These are phyloP conservation scores for Botrytis elliptica DNA, from an alignment of 2,329 filamentous ascomycete species.

Conservation along the genomic window DNA sequence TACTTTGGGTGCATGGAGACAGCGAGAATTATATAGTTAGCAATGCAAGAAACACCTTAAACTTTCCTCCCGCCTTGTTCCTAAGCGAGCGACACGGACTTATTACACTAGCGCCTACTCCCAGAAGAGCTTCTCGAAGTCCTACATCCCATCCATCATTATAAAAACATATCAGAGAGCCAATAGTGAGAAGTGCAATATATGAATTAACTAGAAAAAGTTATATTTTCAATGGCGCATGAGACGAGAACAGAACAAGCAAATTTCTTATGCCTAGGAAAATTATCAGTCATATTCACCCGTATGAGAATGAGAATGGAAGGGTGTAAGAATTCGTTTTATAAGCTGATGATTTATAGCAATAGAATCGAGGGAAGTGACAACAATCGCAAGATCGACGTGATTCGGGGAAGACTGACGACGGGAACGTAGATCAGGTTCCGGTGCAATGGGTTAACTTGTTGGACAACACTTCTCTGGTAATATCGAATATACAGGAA, in stretches of 20 bases:
- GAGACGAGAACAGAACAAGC: background rate
- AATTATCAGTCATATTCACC: rapidly evolving
- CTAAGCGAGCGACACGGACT: background rate
- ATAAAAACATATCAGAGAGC: background rate
- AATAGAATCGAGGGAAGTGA: background rate
- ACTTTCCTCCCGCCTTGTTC: background rate
- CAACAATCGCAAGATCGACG: background rate
- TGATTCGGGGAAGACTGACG: no score
- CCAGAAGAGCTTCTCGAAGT: background rate
- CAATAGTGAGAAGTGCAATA: background rate
- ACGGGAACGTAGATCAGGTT: no score
- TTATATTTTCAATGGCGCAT: rapidly evolving
- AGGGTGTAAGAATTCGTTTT: no score
- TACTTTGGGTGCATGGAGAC: rapidly evolving
- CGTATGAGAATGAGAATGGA: background rate
- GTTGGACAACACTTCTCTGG: background rate
- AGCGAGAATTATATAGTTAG: background rate
- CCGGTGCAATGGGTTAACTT: background rate
- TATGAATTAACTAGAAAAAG: background rate
- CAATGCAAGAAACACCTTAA: background rate
- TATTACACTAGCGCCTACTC: background rate
- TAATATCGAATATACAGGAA: no score
- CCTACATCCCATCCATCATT: background rate
- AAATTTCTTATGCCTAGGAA: background rate
- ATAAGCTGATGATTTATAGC: background rate